Conservation (phyloP, 2,329 filamentous ascomycete species). For the Blastomyces percursus region DNA sequence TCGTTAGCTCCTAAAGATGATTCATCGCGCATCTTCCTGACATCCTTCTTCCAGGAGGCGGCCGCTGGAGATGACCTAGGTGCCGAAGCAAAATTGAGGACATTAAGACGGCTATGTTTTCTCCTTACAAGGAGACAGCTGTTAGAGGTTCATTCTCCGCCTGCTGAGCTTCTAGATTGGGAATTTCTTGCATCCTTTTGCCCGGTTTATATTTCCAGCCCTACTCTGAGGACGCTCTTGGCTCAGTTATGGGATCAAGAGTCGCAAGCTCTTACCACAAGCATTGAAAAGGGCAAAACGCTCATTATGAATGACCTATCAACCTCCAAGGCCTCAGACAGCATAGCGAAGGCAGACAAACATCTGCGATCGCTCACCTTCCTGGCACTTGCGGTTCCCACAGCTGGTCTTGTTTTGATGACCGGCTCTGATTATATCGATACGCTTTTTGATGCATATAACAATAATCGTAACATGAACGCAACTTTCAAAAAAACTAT, state of each 20-base stretch:
- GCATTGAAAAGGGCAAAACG: conserved; percentile 29
- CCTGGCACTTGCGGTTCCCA: conserved; percentile 29
- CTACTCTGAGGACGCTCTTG: conserved; percentile 44
- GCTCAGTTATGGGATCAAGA: conserved; percentile 37
- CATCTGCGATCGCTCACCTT: conserved; percentile 31
- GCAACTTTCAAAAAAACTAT: conserved; percentile 54
- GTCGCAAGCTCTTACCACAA: conserved; percentile 24
- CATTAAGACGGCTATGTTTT: conserved; percentile 54
- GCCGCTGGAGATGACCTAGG: conserved; percentile 18
- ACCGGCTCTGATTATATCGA: conserved; percentile 84
- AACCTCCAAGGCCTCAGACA: conserved; percentile 12
- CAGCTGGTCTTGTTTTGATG: conserved; percentile 53
- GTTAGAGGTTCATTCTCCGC: conserved; percentile 34
- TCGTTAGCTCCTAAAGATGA: conserved; percentile 44
- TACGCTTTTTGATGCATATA: conserved; percentile 44
- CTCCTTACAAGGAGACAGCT: conserved; percentile 51
- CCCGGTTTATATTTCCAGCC: conserved; percentile 55
- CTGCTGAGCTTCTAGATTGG: conserved; percentile 48
- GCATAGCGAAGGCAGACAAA: conserved; percentile 9
- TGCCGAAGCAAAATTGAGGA: conserved; percentile 29
- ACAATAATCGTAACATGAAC: conserved; percentile 45
- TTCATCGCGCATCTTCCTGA: conserved; percentile 53
- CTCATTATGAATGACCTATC: conserved; percentile 25
- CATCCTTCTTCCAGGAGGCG: conserved; percentile 52
- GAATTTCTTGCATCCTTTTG: conserved; percentile 58